These are phyloP conservation scores for Cystobasidium tubakii DNA, from an alignment of 768 basidiomycete genomes.

Conservation along the genomic window DNA sequence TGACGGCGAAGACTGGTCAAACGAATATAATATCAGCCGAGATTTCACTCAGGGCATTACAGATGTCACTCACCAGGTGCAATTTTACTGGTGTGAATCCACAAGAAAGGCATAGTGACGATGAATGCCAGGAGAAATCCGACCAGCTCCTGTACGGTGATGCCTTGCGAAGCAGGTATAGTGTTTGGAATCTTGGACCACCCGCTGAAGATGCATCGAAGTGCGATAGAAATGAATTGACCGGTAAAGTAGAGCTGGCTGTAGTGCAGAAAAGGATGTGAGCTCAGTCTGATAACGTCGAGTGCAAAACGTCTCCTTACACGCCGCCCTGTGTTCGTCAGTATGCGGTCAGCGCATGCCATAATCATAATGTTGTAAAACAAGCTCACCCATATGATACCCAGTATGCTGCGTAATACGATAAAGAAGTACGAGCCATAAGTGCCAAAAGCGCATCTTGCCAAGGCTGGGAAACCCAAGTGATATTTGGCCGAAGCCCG, in stretches of 20 bases:
- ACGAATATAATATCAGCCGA: background rate
- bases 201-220: conserved; percentile 20
- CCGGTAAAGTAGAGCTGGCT: conserved; percentile 19
- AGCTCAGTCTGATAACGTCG: too few relatives aligned
- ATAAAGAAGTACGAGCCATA: conserved; percentile 60
- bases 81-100: conserved; percentile 9
- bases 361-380: too few relatives aligned
- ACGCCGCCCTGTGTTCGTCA: background rate
- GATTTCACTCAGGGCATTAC: too few relatives aligned
- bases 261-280: background rate
- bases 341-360: too few relatives aligned
- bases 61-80: conserved; percentile 11
- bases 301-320: too few relatives aligned
- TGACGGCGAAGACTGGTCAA: conserved; percentile 14
- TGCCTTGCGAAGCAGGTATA: conserved; percentile 12
- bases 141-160: conserved; percentile 9
- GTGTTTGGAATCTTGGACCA: conserved; percentile 8
- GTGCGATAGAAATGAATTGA: conserved; percentile 12
- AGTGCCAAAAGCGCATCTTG: conserved; percentile 45
- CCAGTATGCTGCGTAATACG: conserved; percentile 1
- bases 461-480: conserved; percentile 48
- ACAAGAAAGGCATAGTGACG: conserved; percentile 16
- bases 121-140: conserved; percentile 11
- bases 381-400: conserved; percentile 17
- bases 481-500: conserved; percentile 72